Conservation (phyloP, 805 yeast species). For the Candida caryicola region DNA sequence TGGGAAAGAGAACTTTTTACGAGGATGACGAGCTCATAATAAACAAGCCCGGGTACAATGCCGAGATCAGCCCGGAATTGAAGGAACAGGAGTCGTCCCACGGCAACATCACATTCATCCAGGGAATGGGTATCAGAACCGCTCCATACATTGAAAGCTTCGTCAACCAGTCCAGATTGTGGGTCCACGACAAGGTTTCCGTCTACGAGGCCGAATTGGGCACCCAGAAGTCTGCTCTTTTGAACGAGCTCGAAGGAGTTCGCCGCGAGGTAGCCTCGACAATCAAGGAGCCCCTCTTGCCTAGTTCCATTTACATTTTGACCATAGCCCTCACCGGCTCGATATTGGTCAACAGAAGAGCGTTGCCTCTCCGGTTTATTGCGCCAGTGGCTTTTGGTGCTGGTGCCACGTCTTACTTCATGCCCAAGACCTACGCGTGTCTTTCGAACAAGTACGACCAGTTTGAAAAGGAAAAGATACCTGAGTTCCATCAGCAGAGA, state of each 20-base stretch:
- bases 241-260: slow-evolving; percentile 39
- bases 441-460: slow-evolving; percentile 14
- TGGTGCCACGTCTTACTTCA: slow-evolving; percentile 41
- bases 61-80: slow-evolving; percentile 35
- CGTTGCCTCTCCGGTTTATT: slow-evolving; percentile 48
- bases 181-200: slow-evolving; percentile 35
- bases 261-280: slow-evolving; percentile 28
- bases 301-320: slow-evolving; percentile 51
- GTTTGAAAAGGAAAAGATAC: slow-evolving; percentile 29
- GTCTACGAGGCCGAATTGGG: slow-evolving; percentile 40
- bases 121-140: slow-evolving; percentile 56
- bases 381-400: slow-evolving; percentile 52
- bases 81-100: slow-evolving; percentile 37
- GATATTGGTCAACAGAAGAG: slow-evolving; percentile 46
- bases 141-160: slow-evolving; percentile 46
- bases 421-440: slow-evolving; percentile 48
- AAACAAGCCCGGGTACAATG: slow-evolving; percentile 49
- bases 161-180: slow-evolving; percentile 38
- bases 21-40: slow-evolving; percentile 48
- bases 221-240: slow-evolving; percentile 46
- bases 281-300: slow-evolving; percentile 54
- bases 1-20: slow-evolving; percentile 43
- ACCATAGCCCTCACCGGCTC: slow-evolving; percentile 58
- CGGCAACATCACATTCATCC: slow-evolving; percentile 40
- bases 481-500: slow-evolving; percentile 31